Evolutionary conservation across 768 basidiomycete species (phyloP), one percentile per base, ranked within the genome.

Genomic region (Pleurotus ostreatus): DNA sequence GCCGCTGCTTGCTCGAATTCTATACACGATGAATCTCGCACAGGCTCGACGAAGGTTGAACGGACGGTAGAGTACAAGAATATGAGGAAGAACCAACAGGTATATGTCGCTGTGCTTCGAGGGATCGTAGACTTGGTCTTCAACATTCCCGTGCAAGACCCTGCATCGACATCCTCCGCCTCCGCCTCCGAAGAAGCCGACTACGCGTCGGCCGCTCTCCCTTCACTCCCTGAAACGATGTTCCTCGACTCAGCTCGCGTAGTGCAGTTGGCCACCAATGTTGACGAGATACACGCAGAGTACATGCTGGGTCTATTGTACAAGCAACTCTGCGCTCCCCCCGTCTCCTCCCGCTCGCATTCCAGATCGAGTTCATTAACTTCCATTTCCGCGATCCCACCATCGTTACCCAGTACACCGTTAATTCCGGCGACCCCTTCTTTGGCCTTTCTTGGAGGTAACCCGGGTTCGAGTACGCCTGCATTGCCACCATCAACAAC

Each of bases 271-370:
- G 81, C 81, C 61, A 74, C 81, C 41, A 94, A 96, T 58, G 85
- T 86, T 0, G 78, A 83, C 25, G 92, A 95, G 62, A 74, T 86
- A 43, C 82, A 83, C 16, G 82, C 86, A 45, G 70, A 92, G 49
- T 90, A 88, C 71, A 86, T 94, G 83, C 83, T 92, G 61, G 74
- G 92, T 37, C 74, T 94, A 63, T 82, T 93, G 18, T 92, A 85
- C 67, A 84, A 90, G 41, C 88, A 92, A 65, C 93, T 61, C 70
- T 83, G 40, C 78, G 79, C 61, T 80, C 83, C 54, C 75, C 75
- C 39, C 64, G 72, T 30, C 65, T 68, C 51, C 69, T 72, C 54
- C 46, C 26, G 18, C 9, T 37, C 40, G 9, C 37, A 30, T 25
- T 39, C 48, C 11, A 8, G 30, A 8, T 37, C 48, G 8, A 15